phyloP scores from a whole-genome alignment of 2,329 filamentous ascomycete species.

The Apiospora aurea region DNA sequence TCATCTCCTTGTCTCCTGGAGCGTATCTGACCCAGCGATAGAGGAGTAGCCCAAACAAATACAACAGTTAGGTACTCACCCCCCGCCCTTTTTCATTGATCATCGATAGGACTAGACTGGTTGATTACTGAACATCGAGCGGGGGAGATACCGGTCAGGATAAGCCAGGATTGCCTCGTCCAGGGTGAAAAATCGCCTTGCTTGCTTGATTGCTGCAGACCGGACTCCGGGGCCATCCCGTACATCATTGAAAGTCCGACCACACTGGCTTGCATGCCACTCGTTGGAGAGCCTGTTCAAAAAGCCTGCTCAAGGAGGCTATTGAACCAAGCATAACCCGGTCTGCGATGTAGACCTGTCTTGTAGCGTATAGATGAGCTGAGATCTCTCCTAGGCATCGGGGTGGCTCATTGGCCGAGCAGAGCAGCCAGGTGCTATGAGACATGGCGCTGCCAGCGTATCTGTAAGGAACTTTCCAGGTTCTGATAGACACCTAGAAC shows the following conservation, averaged over 20 bases:
- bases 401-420: background rate
- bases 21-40: background rate
- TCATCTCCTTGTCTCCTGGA: background rate
- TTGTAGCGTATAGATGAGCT: conserved; percentile 19
- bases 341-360: background rate
- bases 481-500: background rate
- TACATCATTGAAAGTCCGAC: background rate
- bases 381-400: background rate
- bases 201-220: conserved; percentile 13
- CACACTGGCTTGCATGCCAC: background rate
- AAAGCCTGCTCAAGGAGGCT: background rate
- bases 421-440: background rate
- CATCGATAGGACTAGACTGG: background rate
- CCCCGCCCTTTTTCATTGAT: background rate
- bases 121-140: conserved; percentile 5
- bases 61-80: background rate
- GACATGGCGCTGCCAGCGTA: conserved; percentile 16
- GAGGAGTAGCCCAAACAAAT: background rate
- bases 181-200: background rate
- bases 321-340: conserved; percentile 8
- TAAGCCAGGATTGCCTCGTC: conserved; percentile 19
- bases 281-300: background rate
- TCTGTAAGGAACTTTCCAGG: conserved; percentile 13
- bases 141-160: background rate
- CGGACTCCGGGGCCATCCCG: background rate